These are phyloP conservation scores for Garcia nutans DNA, from an alignment of 345 rosid species.

Conservation along the genomic window DNA sequence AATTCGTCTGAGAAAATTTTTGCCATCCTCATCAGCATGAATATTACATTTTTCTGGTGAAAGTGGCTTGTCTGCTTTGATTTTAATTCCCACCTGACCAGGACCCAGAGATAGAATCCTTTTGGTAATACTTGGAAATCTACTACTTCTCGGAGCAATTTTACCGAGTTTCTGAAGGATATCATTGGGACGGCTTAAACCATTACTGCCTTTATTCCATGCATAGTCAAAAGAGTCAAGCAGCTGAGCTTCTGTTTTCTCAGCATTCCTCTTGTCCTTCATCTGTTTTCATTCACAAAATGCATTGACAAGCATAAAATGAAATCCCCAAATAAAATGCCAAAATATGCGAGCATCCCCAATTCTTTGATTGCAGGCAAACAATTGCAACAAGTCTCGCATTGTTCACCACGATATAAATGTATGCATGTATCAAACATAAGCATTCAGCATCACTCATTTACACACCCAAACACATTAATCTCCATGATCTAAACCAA, in stretches of 20 bases:
- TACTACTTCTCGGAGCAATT: conserved; percentile 31
- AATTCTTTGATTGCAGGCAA: not conserved
- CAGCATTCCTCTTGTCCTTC: conserved; percentile 60
- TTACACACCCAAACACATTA: not conserved
- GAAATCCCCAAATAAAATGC: not conserved
- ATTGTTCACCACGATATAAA: not conserved
- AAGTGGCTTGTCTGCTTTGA: conserved; percentile 44
- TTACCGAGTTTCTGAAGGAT: conserved; percentile 51
- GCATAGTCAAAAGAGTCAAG: conserved; percentile 76
- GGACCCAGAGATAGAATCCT: conserved; percentile 38
- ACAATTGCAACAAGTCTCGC: not conserved
- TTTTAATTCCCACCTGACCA: conserved; percentile 57
- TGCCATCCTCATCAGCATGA: conserved; percentile 35
- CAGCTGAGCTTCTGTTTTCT: conserved; percentile 54
- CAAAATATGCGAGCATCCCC: conserved; percentile 6
- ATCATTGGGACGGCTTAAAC: conserved; percentile 58
- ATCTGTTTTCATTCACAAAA: conserved; percentile 42
- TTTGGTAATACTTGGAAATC: conserved; percentile 32
- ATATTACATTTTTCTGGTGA: conserved; percentile 23
- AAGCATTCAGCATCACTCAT: not conserved
- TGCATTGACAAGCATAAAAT: not conserved
- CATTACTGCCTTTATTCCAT: conserved; percentile 85
- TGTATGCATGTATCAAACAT: not conserved
- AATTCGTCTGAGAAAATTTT: conserved; percentile 35
- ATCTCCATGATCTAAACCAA: not conserved